Evolutionary conservation across 345 rosid genomes (phyloP), one percentile per base, ranked within the genome.

Genomic region (Noccaea caerulescens): DNA sequence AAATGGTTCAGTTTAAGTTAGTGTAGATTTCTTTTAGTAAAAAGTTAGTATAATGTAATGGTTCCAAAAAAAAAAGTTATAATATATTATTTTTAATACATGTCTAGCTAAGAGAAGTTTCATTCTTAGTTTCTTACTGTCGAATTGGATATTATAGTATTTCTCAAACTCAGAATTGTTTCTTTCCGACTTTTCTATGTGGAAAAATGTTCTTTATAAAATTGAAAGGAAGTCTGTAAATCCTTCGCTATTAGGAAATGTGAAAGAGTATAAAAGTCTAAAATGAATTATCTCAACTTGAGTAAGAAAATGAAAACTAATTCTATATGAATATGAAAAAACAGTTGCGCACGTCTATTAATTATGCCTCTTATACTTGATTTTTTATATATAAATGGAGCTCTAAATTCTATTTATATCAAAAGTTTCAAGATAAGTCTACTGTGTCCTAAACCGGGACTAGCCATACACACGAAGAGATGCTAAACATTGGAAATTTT

Each of bases 181-280:
- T 47, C 46, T 25, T 20, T 41, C n/a, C 36, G 20, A 60, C 59
- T 70, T 59, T 70, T 70, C 52, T 39, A 43, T 41, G 41, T 14
- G 3, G 50, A 58, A 38, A 58, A 25, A 36, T 36, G 32, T 11
- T 58, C 1, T 44, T 42, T 10, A 54, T 9, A 30, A 7, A 7
- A 14, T 14, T 27, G 4, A 27, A 14, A 55, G 1, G 33, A 18
- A 61, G 38, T 25, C 44, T 61, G 30, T 27, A 43, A 1, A 43
- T 8, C 16, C 7, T 32, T 54, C 10, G 23, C 25, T 44, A 20
- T 20, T 68, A 44, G 2, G 25, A 42, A 36, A 44, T 23, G 57
- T 37, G 41, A 69, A 65, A 65, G 69, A 69, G 58, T 72, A 11
- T 52, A 45, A 10, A 10, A 45, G 23, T 72, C 70, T 25, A 13